These are phyloP conservation scores for Rhypophila decipiens DNA, from an alignment of 495 filamentous ascomycete genomes.

Conservation along the genomic window DNA sequence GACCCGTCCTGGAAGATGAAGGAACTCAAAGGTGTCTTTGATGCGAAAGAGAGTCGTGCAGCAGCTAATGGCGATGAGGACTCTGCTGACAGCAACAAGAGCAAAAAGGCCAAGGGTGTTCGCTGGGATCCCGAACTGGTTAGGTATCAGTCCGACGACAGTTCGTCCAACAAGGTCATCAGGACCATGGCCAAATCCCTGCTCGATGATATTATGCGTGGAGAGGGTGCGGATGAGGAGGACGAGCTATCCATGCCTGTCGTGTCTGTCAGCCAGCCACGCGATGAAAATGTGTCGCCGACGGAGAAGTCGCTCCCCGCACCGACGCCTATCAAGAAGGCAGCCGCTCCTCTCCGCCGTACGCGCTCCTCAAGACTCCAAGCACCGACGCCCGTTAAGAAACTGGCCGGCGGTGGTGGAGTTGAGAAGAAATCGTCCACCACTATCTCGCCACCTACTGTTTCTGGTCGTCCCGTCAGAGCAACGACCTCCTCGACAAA, in stretches of 20 bases:
- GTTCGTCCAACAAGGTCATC: not conserved
- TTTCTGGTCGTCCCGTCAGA: not conserved
- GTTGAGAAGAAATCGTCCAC: not conserved
- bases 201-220: slow-evolving; percentile 10
- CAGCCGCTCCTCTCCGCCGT: slow-evolving; percentile 3
- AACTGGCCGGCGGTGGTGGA: slow-evolving; percentile 1
- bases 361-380: slow-evolving; percentile 17
- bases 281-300: not conserved
- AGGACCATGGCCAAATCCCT: slow-evolving; percentile 14
- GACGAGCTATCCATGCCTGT: slow-evolving; percentile 3
- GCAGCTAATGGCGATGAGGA: not conserved
- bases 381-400: slow-evolving; percentile 16
- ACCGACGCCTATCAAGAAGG: not conserved
- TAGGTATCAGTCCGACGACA: slow-evolving; percentile 15
- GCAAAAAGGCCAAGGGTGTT: slow-evolving; percentile 18
- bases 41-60: slow-evolving; percentile 15
- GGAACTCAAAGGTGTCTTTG: slow-evolving; percentile 22
- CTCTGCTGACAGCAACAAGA: slow-evolving; percentile 2
- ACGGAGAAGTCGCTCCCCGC: not conserved
- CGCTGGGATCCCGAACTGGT: slow-evolving; percentile 25
- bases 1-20: slow-evolving; percentile 24
- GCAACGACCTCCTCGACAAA: not conserved
- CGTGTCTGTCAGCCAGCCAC: not conserved
- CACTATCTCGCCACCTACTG: slow-evolving; percentile 2
- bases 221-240: slow-evolving; percentile 7